Evolutionary conservation across 1,139 yeast species (phyloP), one percentile per base, ranked within the genome.

Genomic region (Debaryomyces nepalensis): DNA sequence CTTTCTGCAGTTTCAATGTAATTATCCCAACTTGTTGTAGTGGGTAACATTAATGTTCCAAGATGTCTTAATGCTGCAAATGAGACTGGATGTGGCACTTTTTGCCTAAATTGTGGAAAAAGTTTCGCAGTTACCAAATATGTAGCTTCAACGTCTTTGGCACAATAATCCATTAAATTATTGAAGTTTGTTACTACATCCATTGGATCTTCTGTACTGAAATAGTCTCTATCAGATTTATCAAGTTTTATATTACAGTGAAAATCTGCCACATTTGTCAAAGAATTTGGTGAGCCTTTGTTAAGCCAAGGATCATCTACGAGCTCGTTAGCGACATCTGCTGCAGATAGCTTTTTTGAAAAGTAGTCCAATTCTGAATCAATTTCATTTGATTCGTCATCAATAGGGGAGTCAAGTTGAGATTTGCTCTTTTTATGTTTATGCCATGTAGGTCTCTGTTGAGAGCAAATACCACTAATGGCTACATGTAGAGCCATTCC

Each of bases 401-500:
- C n/a, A n/a, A n/a, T 56, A 16, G 11, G n/a, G 5, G 37, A 34
- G 9, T 47, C 52, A 38, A 44, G 39, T 45, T 58, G 57, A 12
- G 59, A 60, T 43, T 51, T 53, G 36, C 46, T 57, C 52, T 79
- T 81, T 44, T 74, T 77, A 56, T 78, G 82, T 49, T 81, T 82
- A 56, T 80, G 66, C 90, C 95, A 95, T 18, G 76, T 72, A 0
- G 91, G 86, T 47, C 98, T 68, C 58, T 95, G 99, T 51, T 89
- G 82, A 1, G 98, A 87, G 58, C 97, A 88, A 77, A 95, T 85
- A 0, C 99, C 99, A 40, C 87, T 83, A 1, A 83, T 82, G 0
- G 98, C 95, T 27, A 91, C 83, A 64, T 95, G 99, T 18, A 95
- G 68, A 1, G 98, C 84, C 93, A 93, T 87, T 1, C 96, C 93